Base-by-base conservation (phyloP, 148 eudicot genomes). In the Chenopodium formosanum region DNA sequence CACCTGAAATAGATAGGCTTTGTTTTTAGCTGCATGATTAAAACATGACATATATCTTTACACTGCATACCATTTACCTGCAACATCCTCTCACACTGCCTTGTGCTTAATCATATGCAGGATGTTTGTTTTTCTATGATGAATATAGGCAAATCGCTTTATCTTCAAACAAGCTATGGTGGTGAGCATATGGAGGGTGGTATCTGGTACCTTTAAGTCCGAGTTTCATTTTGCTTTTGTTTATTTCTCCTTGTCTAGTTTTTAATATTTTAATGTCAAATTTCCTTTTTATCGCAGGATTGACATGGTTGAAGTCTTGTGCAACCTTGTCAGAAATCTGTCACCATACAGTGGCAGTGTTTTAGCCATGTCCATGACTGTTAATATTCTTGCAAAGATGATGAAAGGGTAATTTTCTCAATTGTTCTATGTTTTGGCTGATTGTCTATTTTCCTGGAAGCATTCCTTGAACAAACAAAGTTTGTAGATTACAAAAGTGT, bases 311-410 rank as follows among this genome's bases (percentile, higher is more conserved):
- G 97, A 96, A 87, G 87, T 96, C 65, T 78, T 96, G 68, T 94
- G 97, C 91, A 86, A 91, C 81, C 79, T 90, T 84, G 83, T 94
- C 11, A 95, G 93, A 81, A 89, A 85, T 62, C 80, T 88, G 22
- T 80, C 95, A 20, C 86, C 94, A 69, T 88, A 78, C 84, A 22
- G 82, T 84, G 73, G 80, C 71, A 93, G 92, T 56, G 87, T 91
- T 52, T 40, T 70, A 76, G 85, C 88, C 78, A 92, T 96, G 98
- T 90, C 99, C 80, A 81, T 85, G 89, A 88, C 91, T 82, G 92
- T 96, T 78, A 88, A 80, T 66, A 86, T 96, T 69, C 85, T 96
- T 83, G 86, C 93, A 52, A 92, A 89, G 86, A 92, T 96, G 99
- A 88, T 96, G 86, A 90, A 83, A 81, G 94, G 99, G 99, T 94